A percentile compares a stretch with the other conserved stretches of the same genome.
phyloP scores from a whole-genome alignment of 176 grass and related monocot species.

The Poa pratensis region DNA sequence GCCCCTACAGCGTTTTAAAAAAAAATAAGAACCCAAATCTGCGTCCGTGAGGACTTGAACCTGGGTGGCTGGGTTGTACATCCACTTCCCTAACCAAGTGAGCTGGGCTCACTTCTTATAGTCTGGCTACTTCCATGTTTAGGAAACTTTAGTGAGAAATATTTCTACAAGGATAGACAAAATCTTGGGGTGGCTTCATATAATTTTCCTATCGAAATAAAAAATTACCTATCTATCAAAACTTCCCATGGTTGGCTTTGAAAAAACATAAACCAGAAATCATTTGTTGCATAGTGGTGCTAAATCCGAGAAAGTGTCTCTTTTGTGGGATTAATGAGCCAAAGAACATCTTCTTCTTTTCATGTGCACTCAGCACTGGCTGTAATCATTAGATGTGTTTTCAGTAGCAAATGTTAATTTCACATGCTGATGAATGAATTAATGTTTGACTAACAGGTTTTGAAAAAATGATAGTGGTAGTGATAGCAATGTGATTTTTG shows the following conservation, averaged over 20 bases:
- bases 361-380: not conserved
- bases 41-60: too few relatives aligned
- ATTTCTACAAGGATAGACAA: not conserved
- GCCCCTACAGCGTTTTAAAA: too few relatives aligned
- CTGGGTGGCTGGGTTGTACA: too few relatives aligned
- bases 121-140: not conserved
- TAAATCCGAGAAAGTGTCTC: not conserved
- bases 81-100: too few relatives aligned
- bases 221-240: not conserved
- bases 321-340: not conserved
- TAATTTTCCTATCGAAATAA: not conserved
- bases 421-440: not conserved
- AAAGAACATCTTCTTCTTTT: not conserved
- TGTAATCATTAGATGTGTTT: not conserved
- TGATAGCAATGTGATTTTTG: not conserved
- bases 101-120: too few relatives aligned
- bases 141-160: not conserved
- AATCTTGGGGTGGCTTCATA: not conserved
- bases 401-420: not conserved
- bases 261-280: not conserved
- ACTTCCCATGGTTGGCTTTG: not conserved
- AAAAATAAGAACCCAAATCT: too few relatives aligned
- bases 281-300: not conserved
- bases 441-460: not conserved
- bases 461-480: not conserved